Evolutionary conservation across 208 protist species (phyloP).

Genomic region (Tetramitus jugosus): DNA sequence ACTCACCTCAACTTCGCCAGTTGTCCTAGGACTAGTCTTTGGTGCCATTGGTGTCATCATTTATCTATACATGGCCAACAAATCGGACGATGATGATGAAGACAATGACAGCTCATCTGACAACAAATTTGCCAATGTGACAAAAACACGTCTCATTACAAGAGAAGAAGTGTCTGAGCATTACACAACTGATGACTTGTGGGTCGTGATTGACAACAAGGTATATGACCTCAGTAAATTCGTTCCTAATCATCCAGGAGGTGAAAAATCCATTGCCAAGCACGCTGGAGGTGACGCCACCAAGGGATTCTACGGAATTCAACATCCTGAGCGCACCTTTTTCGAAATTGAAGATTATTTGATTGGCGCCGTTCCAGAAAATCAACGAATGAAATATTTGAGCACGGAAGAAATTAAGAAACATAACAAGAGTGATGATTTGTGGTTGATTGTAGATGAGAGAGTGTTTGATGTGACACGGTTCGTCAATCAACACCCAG

Average conservation of each 20-base stretch:
- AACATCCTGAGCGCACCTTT: slow-evolving; percentile 22
- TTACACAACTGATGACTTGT: slow-evolving; percentile 54
- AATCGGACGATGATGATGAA: neutral
- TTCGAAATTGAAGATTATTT: slow-evolving; percentile 17
- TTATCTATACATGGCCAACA: neutral
- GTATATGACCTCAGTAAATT: slow-evolving; percentile 75
- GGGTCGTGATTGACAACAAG: slow-evolving; percentile 58
- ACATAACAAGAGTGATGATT: slow-evolving; percentile 57
- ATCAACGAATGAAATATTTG: neutral
- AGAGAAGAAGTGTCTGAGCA: slow-evolving; percentile 55
- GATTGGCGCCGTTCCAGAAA: slow-evolving; percentile 10
- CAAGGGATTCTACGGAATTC: slow-evolving; percentile 18
- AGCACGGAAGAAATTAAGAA: slow-evolving; percentile 48
- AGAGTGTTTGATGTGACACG: slow-evolving; percentile 51
- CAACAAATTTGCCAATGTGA: neutral
- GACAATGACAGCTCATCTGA: neutral
- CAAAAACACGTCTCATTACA: neutral
- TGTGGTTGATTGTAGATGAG: slow-evolving; percentile 46
- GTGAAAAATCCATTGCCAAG: slow-evolving; percentile 51
- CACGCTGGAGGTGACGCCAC: slow-evolving; percentile 17
- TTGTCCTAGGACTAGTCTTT: neutral
- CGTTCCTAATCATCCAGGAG: slow-evolving; percentile 69
- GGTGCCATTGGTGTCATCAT: neutral
- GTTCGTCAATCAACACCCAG: slow-evolving; percentile 44
- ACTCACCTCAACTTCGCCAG: too few species aligned